Conservation (phyloP, 140 eudicot species). For the Flaveria floridana region DNA sequence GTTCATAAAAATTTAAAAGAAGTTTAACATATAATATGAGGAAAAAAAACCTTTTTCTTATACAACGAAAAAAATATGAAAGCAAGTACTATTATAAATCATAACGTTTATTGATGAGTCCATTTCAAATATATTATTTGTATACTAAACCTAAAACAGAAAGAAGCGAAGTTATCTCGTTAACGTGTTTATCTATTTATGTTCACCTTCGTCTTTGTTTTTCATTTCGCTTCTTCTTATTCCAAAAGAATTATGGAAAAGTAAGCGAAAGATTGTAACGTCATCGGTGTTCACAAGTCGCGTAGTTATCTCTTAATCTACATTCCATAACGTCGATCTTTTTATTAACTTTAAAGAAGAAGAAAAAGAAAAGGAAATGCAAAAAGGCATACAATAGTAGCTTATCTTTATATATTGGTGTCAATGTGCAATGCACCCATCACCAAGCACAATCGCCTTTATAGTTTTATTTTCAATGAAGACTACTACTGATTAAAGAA, state of each 20-base stretch:
- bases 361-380: constrained; percentile 5
- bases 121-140: no score
- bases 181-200: background rate
- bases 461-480: background rate
- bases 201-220: background rate
- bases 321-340: background rate
- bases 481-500: no score
- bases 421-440: constrained; percentile 7
- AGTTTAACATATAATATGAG: no score
- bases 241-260: background rate
- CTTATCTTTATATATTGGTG: constrained; percentile 23
- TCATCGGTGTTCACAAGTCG: constrained; percentile 18
- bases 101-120: no score
- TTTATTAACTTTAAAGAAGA: constrained; percentile 8
- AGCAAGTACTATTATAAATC: no score
- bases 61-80: background rate
- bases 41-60: no score
- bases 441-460: background rate
- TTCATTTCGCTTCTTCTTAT: background rate
- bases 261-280: constrained; percentile 5
- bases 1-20: no score
- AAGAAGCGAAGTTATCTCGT: background rate
- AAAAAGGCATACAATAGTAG: background rate
- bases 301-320: constrained; percentile 5
- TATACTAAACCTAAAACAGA: no score